Evolutionary conservation across 1,139 yeast species (phyloP), one percentile per base, ranked within the genome.

Genomic region (Yamadazyma kanchanaburiensis): DNA sequence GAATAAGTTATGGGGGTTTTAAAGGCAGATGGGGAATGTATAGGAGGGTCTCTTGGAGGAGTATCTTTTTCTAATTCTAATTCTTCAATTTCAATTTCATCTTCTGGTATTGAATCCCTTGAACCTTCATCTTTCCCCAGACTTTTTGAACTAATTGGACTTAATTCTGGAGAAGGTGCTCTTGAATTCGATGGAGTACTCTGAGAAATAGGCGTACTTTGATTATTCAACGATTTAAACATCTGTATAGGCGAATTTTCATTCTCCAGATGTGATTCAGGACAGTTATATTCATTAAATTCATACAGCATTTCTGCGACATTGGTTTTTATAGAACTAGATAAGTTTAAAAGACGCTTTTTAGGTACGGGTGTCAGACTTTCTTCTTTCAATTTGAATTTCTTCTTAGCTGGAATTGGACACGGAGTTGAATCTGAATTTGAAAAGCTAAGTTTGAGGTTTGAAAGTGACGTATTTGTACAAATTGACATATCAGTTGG

Each of bases 361-460:
- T 43, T 46, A 9, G 38, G 30, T 1, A 36, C 31, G 6, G 48
- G 49, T 3, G 48, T 43, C 12, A 25, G 22, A 13, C 31, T 34
- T 16, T 37, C 38, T 17, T 36, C 37, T 32, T 46, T 55, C 21
- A 53, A 55, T 34, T 52, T 53, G 23, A 57, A 39, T 32, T 48
- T 53, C 43, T 58, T 58, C 27, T 62, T 44, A 13, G 53, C 45
- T 9, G 64, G 62, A 18, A 54, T 55, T 5, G 65, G 65, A 38
- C 65, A 59, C 5, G 65, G 65, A 2, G 65, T 59, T 2, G 63
- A 53, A 37, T 59, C 64, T 21, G 56, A 51, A 21, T 43, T 52
- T 14, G 57, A 42, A 26, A 53, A 56, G 30, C 60, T 55, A 13
- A 55, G 27, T 29, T 56, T 55, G 26, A 49, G 37, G 17, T 42